These are phyloP conservation scores for Zygosaccharomyces pseudobailii DNA, from an alignment of 1,139 yeast species.

Conservation along the genomic window DNA sequence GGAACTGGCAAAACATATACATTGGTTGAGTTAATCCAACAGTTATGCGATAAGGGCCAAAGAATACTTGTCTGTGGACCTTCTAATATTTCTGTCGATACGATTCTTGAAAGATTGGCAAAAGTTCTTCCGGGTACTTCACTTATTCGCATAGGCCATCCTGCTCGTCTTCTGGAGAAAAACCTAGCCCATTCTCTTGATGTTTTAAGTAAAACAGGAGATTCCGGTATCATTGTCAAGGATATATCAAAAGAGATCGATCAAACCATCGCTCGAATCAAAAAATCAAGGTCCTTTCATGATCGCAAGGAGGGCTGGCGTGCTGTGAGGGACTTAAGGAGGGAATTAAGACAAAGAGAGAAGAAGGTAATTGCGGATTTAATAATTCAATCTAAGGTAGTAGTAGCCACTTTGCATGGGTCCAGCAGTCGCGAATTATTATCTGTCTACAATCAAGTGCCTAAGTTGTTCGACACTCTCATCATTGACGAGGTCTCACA, in stretches of 20 bases:
- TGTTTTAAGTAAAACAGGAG: slow-evolving; percentile 58
- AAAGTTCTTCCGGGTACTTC: slow-evolving; percentile 45
- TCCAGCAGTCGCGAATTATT: slow-evolving; percentile 68
- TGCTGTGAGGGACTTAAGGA: slow-evolving; percentile 63
- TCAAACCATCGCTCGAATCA: slow-evolving; percentile 50
- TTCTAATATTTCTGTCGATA: slow-evolving; percentile 92
- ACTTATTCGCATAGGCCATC: slow-evolving; percentile 84
- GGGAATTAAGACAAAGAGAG: slow-evolving; percentile 66
- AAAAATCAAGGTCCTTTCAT: slow-evolving; percentile 58
- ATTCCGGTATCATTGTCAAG: slow-evolving; percentile 55
- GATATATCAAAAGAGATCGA: slow-evolving; percentile 74
- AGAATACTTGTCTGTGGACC: slow-evolving; percentile 90
- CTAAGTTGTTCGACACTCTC: slow-evolving; percentile 63
- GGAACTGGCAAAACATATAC: slow-evolving; percentile 86
- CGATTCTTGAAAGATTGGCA: slow-evolving; percentile 76
- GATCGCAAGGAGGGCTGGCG: slow-evolving; percentile 66
- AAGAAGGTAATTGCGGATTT: slow-evolving; percentile 57
- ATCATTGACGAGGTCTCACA: slow-evolving; percentile 96
- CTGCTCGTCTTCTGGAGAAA: slow-evolving; percentile 68
- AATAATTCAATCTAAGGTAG: slow-evolving; percentile 58
- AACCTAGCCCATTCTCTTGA: slow-evolving; percentile 75
- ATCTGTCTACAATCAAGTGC: slow-evolving; percentile 38
- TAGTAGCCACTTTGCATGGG: slow-evolving; percentile 83
- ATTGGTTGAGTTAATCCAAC: slow-evolving; percentile 76
- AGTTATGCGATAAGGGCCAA: slow-evolving; percentile 56